A percentile compares a stretch with the other conserved stretches of the same genome.
These are phyloP conservation scores for Cordia subcordata DNA, from an alignment of 257 asterid species.

Conservation along the genomic window DNA sequence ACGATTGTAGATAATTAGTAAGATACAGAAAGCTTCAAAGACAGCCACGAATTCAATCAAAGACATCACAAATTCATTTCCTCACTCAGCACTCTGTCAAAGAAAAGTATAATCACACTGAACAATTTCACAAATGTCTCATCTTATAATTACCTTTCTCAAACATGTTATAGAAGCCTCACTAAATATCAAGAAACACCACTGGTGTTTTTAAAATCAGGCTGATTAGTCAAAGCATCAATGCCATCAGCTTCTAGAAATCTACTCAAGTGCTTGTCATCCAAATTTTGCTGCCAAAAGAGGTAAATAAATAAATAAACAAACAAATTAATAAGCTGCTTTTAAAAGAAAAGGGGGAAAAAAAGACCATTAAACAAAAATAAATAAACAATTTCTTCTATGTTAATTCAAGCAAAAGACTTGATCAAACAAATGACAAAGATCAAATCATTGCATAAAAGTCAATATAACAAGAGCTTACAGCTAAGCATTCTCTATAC, in stretches of 20 bases:
- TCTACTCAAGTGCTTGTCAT: constrained; percentile 76
- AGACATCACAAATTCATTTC: not conserved
- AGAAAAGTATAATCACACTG: not conserved
- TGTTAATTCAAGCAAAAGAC: not conserved
- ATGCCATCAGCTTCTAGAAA: constrained; percentile 72
- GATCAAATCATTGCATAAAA: not conserved
- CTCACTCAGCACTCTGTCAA: not conserved
- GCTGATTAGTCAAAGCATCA: constrained; percentile 36
- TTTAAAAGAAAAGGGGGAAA: not conserved
- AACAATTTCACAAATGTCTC: constrained; percentile 1
- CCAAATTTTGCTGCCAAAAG: constrained; percentile 69
- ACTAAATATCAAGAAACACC: constrained; percentile 29
- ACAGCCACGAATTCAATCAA: not conserved
- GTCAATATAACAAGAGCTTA: constrained; percentile 21
- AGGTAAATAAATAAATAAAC: not conserved
- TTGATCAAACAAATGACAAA: constrained; percentile 1
- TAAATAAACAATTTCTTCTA: not conserved
- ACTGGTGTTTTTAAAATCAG: constrained; percentile 25
- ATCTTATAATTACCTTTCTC: constrained; percentile 8
- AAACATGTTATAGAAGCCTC: not conserved
- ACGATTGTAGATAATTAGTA: not conserved
- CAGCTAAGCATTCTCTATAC: constrained; percentile 80
- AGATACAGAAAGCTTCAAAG: not conserved
- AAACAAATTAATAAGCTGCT: not conserved
- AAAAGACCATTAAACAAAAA: not conserved